Evolutionary conservation across 805 yeast species (phyloP).

Genomic region (Tetrapisispora taiwanensis): DNA sequence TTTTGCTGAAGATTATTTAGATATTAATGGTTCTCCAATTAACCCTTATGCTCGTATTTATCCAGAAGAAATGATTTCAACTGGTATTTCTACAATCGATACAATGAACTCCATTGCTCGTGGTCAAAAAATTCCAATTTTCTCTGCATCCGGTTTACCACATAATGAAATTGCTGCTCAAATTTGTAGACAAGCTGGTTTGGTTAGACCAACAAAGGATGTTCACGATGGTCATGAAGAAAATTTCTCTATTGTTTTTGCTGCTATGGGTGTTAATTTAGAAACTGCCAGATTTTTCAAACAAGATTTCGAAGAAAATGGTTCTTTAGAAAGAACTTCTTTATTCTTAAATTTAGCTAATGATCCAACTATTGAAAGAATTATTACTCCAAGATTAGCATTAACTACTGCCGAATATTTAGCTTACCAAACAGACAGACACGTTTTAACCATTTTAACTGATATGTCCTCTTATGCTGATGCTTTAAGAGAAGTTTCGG

Average conservation of each 20-base stretch:
- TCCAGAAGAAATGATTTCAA: constrained; percentile 99
- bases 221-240: constrained; percentile 99
- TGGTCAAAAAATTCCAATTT: constrained; percentile 98
- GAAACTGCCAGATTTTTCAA: constrained; percentile 98
- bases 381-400: constrained; percentile 97
- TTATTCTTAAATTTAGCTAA: constrained; percentile 95
- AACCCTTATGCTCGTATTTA: constrained; percentile 97
- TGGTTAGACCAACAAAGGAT: constrained; percentile 98
- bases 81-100: constrained; percentile 97
- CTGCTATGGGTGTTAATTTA: constrained; percentile 99
- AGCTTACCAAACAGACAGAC: constrained; percentile 99
- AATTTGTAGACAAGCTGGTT: constrained; percentile 98
- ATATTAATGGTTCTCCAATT: constrained; percentile 97
- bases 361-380: constrained; percentile 99
- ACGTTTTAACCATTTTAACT: constrained; percentile 92
- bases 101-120: constrained; percentile 99
- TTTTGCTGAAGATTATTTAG: constrained; percentile 96
- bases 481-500: constrained; percentile 98
- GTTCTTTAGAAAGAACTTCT: constrained; percentile 95
- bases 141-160: constrained; percentile 98
- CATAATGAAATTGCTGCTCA: constrained; percentile 99
- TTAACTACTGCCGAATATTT: constrained; percentile 96
- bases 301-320: constrained; percentile 98
- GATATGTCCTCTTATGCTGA: constrained; percentile 99
- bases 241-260: constrained; percentile 96